Evolutionary conservation across 2,329 filamentous ascomycete species (phyloP).

Genomic region (Paecilomyces fulvus): DNA sequence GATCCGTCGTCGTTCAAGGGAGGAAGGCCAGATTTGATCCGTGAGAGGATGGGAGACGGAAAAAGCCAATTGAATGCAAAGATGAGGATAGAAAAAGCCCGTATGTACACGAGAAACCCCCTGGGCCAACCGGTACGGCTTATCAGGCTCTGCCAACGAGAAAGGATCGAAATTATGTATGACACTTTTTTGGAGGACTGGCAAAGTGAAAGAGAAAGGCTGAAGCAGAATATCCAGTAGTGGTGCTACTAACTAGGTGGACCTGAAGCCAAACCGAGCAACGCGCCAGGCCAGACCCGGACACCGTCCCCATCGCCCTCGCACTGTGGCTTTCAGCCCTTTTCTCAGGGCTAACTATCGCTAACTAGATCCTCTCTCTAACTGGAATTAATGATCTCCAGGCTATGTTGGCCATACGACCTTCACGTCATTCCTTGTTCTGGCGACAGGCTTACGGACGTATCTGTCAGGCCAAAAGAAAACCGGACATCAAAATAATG

Average conservation of each 20-base stretch:
- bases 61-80: not conserved
- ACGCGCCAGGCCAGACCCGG: not conserved
- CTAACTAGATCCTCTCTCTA: not conserved
- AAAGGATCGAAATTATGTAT: not conserved
- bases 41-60: not conserved
- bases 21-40: not conserved
- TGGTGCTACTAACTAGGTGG: not conserved
- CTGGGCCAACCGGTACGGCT: not conserved
- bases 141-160: not conserved
- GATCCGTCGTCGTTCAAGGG: not conserved
- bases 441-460: not conserved
- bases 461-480: not conserved
- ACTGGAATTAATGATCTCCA: not conserved
- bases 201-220: not conserved
- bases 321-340: not conserved
- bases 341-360: not conserved
- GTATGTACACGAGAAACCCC: not conserved
- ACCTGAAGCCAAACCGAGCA: not conserved
- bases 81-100: not conserved
- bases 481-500: not conserved
- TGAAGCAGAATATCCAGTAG: not conserved
- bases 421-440: not conserved
- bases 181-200: not conserved
- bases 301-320: not conserved
- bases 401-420: not conserved